Conservation (phyloP, 257 asterid genomes). For the Fraxinus excelsior region DNA sequence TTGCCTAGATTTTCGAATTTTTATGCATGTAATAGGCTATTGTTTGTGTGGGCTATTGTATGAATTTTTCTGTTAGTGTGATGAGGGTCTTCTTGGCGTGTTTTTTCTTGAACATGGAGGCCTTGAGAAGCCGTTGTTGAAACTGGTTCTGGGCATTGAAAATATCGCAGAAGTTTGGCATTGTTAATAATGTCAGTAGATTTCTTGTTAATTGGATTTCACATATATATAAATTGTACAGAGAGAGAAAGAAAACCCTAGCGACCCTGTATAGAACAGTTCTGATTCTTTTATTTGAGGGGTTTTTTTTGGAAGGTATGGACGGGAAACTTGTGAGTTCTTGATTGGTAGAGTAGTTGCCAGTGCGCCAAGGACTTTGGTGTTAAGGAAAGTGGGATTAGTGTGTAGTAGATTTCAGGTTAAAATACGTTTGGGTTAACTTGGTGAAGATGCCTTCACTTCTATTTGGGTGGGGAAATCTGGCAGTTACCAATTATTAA, state of each 20-base stretch:
- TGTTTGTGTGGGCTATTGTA: conserved; percentile 10
- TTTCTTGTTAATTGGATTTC: conserved; percentile 28
- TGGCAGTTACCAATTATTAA: conserved; percentile 11
- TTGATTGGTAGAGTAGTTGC: conserved; percentile 19
- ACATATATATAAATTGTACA: conserved; percentile 27
- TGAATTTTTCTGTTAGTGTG: conserved; percentile 22
- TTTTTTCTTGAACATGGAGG: conserved; percentile 28
- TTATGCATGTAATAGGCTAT: conserved; percentile 27
- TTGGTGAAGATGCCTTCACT: neutral
- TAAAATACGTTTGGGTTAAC: conserved; percentile 8
- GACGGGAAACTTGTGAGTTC: conserved; percentile 4
- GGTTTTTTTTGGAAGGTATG: conserved; percentile 17
- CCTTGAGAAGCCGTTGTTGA: conserved; percentile 17
- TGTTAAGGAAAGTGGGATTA: conserved; percentile 16
- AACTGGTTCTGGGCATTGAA: conserved; percentile 18
- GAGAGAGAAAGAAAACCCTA: conserved; percentile 29
- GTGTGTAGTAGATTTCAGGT: conserved; percentile 12
- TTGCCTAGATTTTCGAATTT: conserved; percentile 24
- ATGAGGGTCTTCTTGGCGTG: conserved; percentile 29
- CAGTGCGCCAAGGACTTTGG: conserved; percentile 20
- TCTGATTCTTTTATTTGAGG: conserved; percentile 32
- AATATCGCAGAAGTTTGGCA: conserved; percentile 6
- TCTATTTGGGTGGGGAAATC: conserved; percentile 8
- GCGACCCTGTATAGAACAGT: conserved; percentile 29
- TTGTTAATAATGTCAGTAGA: conserved; percentile 21